Conservation (phyloP, 2,329 filamentous ascomycete species). For the Epichloe glyceriae region DNA sequence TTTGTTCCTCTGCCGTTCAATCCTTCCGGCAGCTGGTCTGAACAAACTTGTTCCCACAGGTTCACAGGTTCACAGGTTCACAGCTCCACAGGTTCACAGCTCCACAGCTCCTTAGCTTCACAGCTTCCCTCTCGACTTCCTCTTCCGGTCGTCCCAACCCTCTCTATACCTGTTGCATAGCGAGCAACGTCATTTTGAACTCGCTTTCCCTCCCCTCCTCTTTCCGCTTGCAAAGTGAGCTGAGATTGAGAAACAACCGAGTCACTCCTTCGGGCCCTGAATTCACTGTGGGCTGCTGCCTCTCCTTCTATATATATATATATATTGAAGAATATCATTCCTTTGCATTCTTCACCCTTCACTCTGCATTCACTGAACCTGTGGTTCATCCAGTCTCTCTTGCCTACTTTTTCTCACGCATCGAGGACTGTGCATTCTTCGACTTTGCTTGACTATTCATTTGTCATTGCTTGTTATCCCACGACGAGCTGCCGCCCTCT, state of each 20-base stretch:
- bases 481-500: not conserved
- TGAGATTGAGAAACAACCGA: not conserved
- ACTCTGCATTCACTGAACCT: not conserved
- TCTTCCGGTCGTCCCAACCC: not conserved
- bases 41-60: conserved; percentile 2
- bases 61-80: conserved; percentile 1
- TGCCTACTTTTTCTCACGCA: not conserved
- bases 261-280: not conserved
- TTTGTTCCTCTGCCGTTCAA: conserved; percentile 15
- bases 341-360: not conserved
- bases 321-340: conserved; percentile 1
- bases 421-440: not conserved
- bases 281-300: not conserved
- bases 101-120: not conserved
- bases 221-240: not conserved
- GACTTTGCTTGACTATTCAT: not conserved
- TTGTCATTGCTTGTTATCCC: too few relatives aligned
- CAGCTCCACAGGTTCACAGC: conserved; percentile 2
- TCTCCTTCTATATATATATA: conserved; percentile 1
- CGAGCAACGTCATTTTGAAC: conserved; percentile 9
- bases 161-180: conserved; percentile 7
- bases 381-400: not conserved
- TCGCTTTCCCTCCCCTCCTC: not conserved
- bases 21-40: conserved; percentile 20
- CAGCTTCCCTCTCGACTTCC: not conserved